These are phyloP conservation scores for Myrica gale DNA, from an alignment of 306 rosid species.

Conservation along the genomic window DNA sequence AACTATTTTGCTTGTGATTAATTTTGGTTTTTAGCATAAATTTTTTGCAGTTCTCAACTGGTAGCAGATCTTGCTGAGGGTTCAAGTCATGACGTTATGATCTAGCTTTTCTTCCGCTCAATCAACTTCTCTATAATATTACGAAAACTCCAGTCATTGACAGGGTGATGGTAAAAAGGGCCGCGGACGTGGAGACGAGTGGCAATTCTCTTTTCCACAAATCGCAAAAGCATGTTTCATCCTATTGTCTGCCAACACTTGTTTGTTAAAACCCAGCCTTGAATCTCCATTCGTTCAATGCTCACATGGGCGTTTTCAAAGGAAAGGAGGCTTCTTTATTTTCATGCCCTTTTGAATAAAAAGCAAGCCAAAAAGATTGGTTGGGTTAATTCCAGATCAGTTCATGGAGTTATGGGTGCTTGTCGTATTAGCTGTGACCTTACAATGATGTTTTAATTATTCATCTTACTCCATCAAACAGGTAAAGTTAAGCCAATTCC, in stretches of 20 bases:
- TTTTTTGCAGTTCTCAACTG: too few relatives aligned
- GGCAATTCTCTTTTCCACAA: background rate
- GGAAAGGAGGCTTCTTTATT: too few relatives aligned
- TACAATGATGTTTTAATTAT: background rate
- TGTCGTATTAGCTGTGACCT: background rate
- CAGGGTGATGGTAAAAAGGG: background rate
- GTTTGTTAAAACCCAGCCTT: background rate
- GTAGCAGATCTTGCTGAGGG: too few relatives aligned
- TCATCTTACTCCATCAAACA: background rate
- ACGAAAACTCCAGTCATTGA: background rate
- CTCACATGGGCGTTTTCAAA: background rate
- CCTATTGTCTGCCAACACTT: background rate
- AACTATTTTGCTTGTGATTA: too few relatives aligned
- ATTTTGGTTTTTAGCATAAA: too few relatives aligned
- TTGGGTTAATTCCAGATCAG: background rate
- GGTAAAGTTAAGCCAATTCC: background rate
- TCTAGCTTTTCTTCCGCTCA: background rate
- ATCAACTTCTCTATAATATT: background rate
- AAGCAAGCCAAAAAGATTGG: background rate
- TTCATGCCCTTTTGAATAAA: background rate
- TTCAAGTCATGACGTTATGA: too few relatives aligned
- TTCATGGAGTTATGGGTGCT: background rate
- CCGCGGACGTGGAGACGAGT: background rate
- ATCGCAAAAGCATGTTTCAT: background rate
- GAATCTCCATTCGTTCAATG: slow-evolving; percentile 3